Evolutionary conservation across 1,284 basidiomycete genomes (phyloP), one percentile per base, ranked within the genome.

Genomic region (Mycosarcoma maydis): DNA sequence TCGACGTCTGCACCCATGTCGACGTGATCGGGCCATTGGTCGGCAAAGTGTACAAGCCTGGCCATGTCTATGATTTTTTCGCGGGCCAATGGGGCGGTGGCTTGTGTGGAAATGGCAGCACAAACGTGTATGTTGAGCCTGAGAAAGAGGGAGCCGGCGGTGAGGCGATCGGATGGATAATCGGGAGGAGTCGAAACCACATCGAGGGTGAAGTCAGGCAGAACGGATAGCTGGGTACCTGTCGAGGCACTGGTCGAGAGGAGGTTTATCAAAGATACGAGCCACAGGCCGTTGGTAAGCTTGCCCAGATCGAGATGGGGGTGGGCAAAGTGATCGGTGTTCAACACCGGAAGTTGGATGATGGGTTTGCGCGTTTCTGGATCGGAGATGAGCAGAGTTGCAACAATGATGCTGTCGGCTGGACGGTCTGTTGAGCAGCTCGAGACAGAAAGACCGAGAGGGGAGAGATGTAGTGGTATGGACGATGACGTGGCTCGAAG

Each of bases 261-360:
- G 11, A 58, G 6, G 9, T 27, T 37, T 7, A 37, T 43, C 2
- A 59, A 16, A 9, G 62, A 52, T 4, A 39, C 24, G 7, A 73
- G 46, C 72, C 72, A 73, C 3, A 37, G 22, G 9, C 46, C 52
- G 17, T 73, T 73, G 24, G 64, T 68, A 38, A 53, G 53, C n/a
- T 42, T 58, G 19, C 44, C 48, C 6, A 22, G 8, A 8, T 33
- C 22, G 26, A 34, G 2, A 2, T 43, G 23, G 22, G 17, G 4
- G 4, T 46, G 22, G 19, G 22, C 10, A 16, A 23, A 4, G 5
- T 9, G 10, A 0, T 38, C 36, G 17, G 24, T 37, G 29, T 24
- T 24, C 16, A 73, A 6, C 0, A 68, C 24, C 4, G 72, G 72
- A 10, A 73, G 20, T 6, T 30, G 14, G 4, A 41, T 53, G 14